Evolutionary conservation across 495 filamentous ascomycete species (phyloP).

Genomic region (Xylaria scruposa): DNA sequence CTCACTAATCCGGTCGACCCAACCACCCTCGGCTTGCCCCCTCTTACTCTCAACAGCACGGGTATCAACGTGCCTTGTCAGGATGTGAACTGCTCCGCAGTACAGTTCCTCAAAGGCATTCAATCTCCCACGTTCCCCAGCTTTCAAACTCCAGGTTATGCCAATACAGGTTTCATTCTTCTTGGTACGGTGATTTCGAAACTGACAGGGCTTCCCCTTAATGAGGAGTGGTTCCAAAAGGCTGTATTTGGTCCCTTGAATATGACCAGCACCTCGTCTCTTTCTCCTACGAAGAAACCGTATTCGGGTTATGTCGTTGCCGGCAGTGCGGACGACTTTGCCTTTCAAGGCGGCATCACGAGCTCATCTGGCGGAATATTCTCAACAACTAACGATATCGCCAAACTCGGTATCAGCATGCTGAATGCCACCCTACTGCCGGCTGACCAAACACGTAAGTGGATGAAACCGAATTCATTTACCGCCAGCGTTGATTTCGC

Average conservation of each 20-base stretch:
- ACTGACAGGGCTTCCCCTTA: constrained; percentile 34
- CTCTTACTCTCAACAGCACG: constrained; percentile 38
- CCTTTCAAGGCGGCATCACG: constrained; percentile 25
- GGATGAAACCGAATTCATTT: constrained; percentile 57
- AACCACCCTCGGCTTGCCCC: constrained; percentile 46
- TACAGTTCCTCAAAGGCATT: constrained; percentile 33
- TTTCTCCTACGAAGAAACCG: constrained; percentile 32
- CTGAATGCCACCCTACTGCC: constrained; percentile 53
- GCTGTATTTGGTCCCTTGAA: constrained; percentile 39
- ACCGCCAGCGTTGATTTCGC: constrained; percentile 46
- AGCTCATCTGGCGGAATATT: constrained; percentile 37
- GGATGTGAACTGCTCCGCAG: constrained; percentile 19
- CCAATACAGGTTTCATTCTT: constrained; percentile 43
- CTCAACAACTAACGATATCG: constrained; percentile 36
- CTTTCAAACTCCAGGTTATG: constrained; percentile 42
- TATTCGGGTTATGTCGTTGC: constrained; percentile 35
- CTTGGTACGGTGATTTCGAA: constrained; percentile 43
- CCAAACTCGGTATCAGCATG: constrained; percentile 52
- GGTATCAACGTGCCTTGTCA: constrained; percentile 30
- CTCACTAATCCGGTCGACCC: constrained; percentile 18
- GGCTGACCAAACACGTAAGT: constrained; percentile 47
- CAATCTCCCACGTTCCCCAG: constrained; percentile 38
- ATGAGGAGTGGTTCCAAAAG: constrained; percentile 36
- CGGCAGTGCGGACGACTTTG: constrained; percentile 23
- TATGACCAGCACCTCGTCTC: constrained; percentile 38